Evolutionary conservation across 75 land plant species (phyloP), one percentile per base, ranked within the genome.

Genomic region (Picea sitchensis): DNA sequence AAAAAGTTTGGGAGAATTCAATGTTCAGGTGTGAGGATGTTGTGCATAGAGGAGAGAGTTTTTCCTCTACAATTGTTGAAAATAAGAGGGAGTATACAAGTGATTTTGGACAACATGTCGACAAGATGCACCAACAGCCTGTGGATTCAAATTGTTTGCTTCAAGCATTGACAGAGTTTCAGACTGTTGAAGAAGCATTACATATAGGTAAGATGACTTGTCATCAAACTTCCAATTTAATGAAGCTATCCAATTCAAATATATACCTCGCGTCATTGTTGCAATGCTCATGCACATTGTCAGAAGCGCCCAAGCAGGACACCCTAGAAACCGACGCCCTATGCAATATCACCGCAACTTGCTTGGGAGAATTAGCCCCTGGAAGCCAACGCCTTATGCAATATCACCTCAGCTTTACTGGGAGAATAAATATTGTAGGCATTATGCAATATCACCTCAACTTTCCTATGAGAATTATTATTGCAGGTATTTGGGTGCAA

Each of bases 81-180:
- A 71, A 71, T 9, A 6, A 44, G 54, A 71, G 47, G 47, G 73
- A 71, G n/a, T 26, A 44, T 3, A 71, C 34, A 41, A 11, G 0
- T 9, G 26, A n/a, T 20, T 71, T 7, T n/a, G 41, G 3, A 71
- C 3, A 44, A 11, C 26, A 71, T 20, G 73, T 8, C n/a, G 36
- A 71, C 0, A 9, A 23, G 15, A 41, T 3, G 51, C 54, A 71
- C 44, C 73, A 18, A 8, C 73, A 71, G 44, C 47, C 51, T 0
- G 23, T n/a, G 26, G 73, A 41, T 38, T 71, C 73, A 71, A 26
- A 44, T 71, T 71, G 73, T 71, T 71, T 71, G 56, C 23, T 71
- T 71, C 54, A 71, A 44, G 73, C 54, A 3, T 9, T 44, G 73
- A 41, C 73, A 7, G 51, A 71, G 17, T 54, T 71, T 71, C 17